Conservation (phyloP, 768 basidiomycete species). For the Melanogaster broomeanus region DNA sequence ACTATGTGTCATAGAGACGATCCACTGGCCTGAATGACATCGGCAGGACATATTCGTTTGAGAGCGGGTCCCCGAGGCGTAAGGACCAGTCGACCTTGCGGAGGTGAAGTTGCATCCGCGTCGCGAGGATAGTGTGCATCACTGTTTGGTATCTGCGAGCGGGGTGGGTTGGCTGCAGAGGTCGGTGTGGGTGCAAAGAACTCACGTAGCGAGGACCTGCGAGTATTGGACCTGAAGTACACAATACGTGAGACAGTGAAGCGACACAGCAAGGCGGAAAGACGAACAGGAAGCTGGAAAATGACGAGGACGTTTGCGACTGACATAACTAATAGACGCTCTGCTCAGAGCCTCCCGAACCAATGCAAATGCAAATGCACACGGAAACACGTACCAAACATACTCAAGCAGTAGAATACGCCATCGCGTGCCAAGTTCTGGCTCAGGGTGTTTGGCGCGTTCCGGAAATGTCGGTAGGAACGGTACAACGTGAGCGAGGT, state of each 20-base stretch:
- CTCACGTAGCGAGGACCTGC: not conserved
- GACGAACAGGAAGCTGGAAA: not conserved
- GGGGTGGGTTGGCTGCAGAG: too few relatives aligned
- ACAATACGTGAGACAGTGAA: not conserved
- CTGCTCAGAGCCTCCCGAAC: not conserved
- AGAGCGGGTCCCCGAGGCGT: not conserved
- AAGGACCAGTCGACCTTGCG: not conserved
- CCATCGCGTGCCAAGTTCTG: not conserved
- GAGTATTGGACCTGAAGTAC: not conserved
- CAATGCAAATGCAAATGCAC: not conserved
- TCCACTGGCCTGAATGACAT: not conserved
- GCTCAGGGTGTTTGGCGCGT: not conserved
- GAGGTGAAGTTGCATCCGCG: constrained; percentile 1
- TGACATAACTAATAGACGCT: not conserved
- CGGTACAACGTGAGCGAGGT: not conserved
- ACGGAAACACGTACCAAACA: not conserved
- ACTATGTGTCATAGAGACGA: too few relatives aligned
- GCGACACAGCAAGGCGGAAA: not conserved
- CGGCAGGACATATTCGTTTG: not conserved
- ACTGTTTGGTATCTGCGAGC: not conserved
- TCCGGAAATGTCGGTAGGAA: not conserved
- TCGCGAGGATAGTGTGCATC: constrained; percentile 4
- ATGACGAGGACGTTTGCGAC: not conserved
- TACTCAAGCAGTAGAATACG: not conserved
- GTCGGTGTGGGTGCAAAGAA: too few relatives aligned